phyloP scores from a whole-genome alignment of 768 basidiomycete species.

The Kwoniella dejecticola region DNA sequence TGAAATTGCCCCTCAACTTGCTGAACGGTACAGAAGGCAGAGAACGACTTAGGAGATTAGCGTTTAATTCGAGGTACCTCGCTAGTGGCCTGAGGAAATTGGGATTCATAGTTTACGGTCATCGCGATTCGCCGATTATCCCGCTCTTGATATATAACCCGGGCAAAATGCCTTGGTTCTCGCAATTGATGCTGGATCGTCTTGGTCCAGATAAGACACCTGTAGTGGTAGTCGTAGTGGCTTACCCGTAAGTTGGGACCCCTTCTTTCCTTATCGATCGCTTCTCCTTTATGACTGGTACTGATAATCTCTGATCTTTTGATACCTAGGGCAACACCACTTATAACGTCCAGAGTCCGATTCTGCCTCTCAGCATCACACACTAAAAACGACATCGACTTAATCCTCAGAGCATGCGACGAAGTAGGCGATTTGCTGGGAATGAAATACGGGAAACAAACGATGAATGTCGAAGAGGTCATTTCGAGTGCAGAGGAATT shows the following conservation, averaged over 20 bases:
- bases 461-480: slow-evolving; percentile 79
- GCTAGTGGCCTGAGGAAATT: slow-evolving; percentile 80
- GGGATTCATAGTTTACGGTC: slow-evolving; percentile 95
- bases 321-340: slow-evolving; percentile 67
- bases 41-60: slow-evolving; percentile 78
- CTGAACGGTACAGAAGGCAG: slow-evolving; percentile 82
- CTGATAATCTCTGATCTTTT: neutral
- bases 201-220: slow-evolving; percentile 63
- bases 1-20: slow-evolving; percentile 70
- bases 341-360: slow-evolving; percentile 82
- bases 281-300: neutral
- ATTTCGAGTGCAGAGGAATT: slow-evolving; percentile 72
- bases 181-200: slow-evolving; percentile 74
- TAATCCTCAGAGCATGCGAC: slow-evolving; percentile 79
- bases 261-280: neutral
- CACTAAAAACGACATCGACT: slow-evolving; percentile 95
- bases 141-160: slow-evolving; percentile 89
- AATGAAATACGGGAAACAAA: slow-evolving; percentile 72
- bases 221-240: slow-evolving; percentile 85
- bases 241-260: slow-evolving; percentile 62
- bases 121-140: slow-evolving; percentile 87
- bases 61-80: slow-evolving; percentile 94
- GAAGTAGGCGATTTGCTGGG: slow-evolving; percentile 88
- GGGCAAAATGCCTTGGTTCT: slow-evolving; percentile 90
- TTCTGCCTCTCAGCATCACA: slow-evolving; percentile 94